These are phyloP conservation scores for Tylopilus sp. DNA, from an alignment of 768 basidiomycete genomes.

Conservation along the genomic window DNA sequence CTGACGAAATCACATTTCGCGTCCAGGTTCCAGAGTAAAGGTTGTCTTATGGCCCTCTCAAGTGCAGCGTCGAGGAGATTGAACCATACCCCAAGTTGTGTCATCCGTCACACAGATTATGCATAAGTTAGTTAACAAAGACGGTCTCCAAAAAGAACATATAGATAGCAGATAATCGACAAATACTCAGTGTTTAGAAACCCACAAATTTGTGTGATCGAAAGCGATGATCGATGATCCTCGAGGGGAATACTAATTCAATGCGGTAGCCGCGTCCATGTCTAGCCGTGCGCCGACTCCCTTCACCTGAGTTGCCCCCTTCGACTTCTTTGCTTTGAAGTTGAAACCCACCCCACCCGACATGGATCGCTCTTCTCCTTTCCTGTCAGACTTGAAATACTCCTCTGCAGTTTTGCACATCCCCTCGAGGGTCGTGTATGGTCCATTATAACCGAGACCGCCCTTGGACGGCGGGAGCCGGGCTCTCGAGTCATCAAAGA, in stretches of 20 bases:
- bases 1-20: not conserved
- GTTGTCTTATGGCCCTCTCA: too few species aligned
- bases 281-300: slow-evolving; percentile 23
- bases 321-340: slow-evolving; percentile 29
- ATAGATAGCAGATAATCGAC: too few species aligned
- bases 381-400: slow-evolving; percentile 37
- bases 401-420: slow-evolving; percentile 55
- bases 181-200: too few species aligned
- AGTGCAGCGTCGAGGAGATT: too few species aligned
- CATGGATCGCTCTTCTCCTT: slow-evolving; percentile 38
- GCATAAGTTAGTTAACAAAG: too few species aligned
- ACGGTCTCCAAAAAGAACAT: too few species aligned
- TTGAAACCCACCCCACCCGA: slow-evolving; percentile 47
- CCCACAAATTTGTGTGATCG: not conserved
- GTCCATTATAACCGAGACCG: slow-evolving; percentile 59
- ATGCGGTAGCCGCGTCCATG: slow-evolving; percentile 13
- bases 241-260: slow-evolving; percentile 16
- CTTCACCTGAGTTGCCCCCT: slow-evolving; percentile 27
- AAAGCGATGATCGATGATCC: not conserved
- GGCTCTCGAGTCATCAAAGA: slow-evolving; percentile 67
- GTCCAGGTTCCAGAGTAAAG: too few species aligned
- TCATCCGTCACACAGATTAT: too few species aligned
- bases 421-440: slow-evolving; percentile 57
- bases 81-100: too few species aligned
- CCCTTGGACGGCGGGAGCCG: slow-evolving; percentile 51